Base-by-base conservation (phyloP, 116 monocot genomes). In the Papilionanthe hybrid region DNA sequence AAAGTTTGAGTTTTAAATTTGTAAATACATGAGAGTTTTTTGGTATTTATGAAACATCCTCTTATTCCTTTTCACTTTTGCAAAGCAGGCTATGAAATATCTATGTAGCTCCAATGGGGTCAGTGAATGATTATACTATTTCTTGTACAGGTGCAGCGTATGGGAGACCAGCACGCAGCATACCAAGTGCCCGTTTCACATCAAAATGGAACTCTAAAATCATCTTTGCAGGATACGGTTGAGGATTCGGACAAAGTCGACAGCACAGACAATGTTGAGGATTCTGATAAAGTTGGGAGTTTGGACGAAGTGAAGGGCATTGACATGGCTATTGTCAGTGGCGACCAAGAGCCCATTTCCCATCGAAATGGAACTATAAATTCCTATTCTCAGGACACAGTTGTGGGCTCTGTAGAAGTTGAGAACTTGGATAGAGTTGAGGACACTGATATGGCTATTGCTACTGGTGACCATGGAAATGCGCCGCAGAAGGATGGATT, bases 401-500 rank as follows among this genome's bases (percentile, higher is more conserved):
- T 17, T 18, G 53, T 3, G 53, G 53, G 17, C 4, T 53, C 53
- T 13, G 53, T 11, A 2, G 13, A 49, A 49, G 13, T 49, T 49
- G 49, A 49, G 49, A 48, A 48, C 9, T 48, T 12, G 9, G 48
- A 53, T 15, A 15, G 17, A 53, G 53, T 53, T 53, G 15, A 53
- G 53, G 53, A 53, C 53, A 53, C 53, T 53, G 17, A 12, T 3
- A 53, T 53, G 53, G 3, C 81, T 12, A 22, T 77, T 47, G 78
- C 42, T 5, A 56, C 72, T 56, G 76, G 77, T 67, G 75, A 81
- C 22, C 9, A 75, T 9, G 71, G 55, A 30, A 71, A 49, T 75
- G 67, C 13, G 10, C 28, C 78, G 76, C 30, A 19, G 25, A 84
- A 84, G 47, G 28, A 71, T 30, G 69, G 69, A 30, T 22, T 23